phyloP scores from a whole-genome alignment of 345 rosid genomes.

The Draba incana region DNA sequence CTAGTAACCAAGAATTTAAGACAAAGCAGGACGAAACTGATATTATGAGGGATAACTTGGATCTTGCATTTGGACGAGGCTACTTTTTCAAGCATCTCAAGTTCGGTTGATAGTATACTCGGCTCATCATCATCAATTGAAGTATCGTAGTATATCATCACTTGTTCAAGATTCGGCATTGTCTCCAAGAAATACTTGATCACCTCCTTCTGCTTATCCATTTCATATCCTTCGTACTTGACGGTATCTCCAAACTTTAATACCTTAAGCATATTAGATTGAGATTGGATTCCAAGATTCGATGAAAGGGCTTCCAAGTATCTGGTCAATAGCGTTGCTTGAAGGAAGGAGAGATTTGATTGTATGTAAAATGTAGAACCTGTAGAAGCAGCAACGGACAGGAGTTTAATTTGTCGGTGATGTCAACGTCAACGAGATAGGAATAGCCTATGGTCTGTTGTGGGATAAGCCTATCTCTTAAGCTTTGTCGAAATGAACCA shows the following conservation, averaged over 20 bases:
- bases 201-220: no score
- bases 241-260: no score
- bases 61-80: slow-evolving; percentile 33
- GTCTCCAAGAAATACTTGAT: no score
- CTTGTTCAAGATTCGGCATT: neutral
- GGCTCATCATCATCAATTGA: slow-evolving; percentile 1
- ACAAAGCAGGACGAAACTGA: neutral
- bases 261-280: neutral
- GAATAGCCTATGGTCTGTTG: slow-evolving; percentile 18
- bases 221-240: no score
- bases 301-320: neutral
- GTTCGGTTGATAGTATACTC: neutral
- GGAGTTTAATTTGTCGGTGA: slow-evolving; percentile 6
- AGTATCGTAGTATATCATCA: slow-evolving; percentile 23
- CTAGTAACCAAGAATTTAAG: neutral
- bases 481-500: slow-evolving; percentile 41
- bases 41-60: slow-evolving; percentile 23
- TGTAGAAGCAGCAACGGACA: slow-evolving; percentile 39
- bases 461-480: slow-evolving; percentile 41
- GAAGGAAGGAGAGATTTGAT: slow-evolving; percentile 6
- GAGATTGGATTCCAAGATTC: slow-evolving; percentile 16
- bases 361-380: slow-evolving; percentile 28
- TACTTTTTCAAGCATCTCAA: slow-evolving; percentile 21
- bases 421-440: neutral
- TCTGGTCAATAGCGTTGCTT: slow-evolving; percentile 11